Conservation (phyloP, 75 land plant genomes). For the Azolla pinnata region DNA sequence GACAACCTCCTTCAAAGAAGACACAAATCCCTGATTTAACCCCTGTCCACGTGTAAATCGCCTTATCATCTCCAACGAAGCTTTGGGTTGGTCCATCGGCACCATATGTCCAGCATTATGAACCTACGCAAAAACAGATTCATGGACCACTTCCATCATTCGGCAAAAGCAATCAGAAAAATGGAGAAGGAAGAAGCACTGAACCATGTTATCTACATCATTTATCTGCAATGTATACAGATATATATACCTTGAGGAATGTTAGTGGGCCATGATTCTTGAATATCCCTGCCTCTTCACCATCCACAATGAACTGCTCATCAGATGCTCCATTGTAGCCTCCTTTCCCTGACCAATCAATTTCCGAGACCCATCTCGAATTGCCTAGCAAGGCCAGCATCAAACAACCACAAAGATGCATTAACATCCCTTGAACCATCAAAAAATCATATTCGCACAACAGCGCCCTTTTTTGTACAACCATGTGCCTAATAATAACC, state of each 20-base stretch:
- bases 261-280: constrained; percentile 65
- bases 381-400: too few species aligned
- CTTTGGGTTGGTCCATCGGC: constrained; percentile 88
- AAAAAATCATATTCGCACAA: too few species aligned
- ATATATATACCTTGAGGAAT: constrained; percentile 70
- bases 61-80: constrained; percentile 66
- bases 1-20: neutral
- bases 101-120: constrained; percentile 98
- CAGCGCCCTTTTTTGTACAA: too few species aligned
- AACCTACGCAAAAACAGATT: constrained; percentile 40
- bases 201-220: neutral
- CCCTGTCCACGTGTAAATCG: constrained; percentile 46
- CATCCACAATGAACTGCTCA: constrained; percentile 65
- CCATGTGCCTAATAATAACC: too few species aligned
- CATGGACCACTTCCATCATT: too few species aligned
- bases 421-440: too few species aligned
- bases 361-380: constrained; percentile 91
- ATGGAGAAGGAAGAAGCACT: neutral
- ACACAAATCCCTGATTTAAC: neutral
- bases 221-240: neutral
- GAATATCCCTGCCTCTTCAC: constrained; percentile 61
- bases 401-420: too few species aligned
- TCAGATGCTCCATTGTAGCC: constrained; percentile 48
- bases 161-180: too few species aligned
- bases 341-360: constrained; percentile 86